Conservation (phyloP, 1,284 basidiomycete genomes). For the Cutaneotrichosporon sp. region DNA sequence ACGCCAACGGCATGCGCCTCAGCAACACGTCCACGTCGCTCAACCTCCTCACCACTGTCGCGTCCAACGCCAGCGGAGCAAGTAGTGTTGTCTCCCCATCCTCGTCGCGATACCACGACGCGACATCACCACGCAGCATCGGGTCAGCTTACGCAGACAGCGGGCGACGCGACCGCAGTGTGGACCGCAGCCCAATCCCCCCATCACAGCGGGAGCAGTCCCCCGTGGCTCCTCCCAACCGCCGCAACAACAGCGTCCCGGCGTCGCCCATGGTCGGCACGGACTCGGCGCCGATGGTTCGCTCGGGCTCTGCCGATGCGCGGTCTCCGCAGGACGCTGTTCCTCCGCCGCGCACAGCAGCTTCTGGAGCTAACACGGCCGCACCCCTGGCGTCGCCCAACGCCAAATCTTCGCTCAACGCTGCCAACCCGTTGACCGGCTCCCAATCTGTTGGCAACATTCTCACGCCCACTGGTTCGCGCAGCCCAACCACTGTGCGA, state of each 20-base stretch:
- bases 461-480: not conserved
- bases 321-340: not conserved
- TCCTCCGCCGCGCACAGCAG: too few relatives aligned
- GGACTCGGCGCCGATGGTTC: not conserved
- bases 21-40: slow-evolving; percentile 15
- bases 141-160: not conserved
- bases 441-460: not conserved
- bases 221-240: not conserved
- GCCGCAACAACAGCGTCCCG: slow-evolving; percentile 1
- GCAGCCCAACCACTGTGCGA: slow-evolving; percentile 2
- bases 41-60: slow-evolving; percentile 11
- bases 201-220: not conserved
- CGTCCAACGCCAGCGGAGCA: not conserved
- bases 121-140: not conserved
- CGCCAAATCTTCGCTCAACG: not conserved
- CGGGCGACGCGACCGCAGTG: slow-evolving; percentile 2
- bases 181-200: slow-evolving; percentile 1
- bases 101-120: not conserved
- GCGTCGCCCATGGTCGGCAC: slow-evolving; percentile 1
- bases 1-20: not conserved
- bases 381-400: too few relatives aligned
- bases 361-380: too few relatives aligned
- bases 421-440: not conserved
- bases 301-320: slow-evolving; percentile 1
- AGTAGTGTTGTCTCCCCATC: not conserved